Evolutionary conservation across 352 stramenopile genomes (phyloP).

Genomic region (Pythium brachiatum): DNA sequence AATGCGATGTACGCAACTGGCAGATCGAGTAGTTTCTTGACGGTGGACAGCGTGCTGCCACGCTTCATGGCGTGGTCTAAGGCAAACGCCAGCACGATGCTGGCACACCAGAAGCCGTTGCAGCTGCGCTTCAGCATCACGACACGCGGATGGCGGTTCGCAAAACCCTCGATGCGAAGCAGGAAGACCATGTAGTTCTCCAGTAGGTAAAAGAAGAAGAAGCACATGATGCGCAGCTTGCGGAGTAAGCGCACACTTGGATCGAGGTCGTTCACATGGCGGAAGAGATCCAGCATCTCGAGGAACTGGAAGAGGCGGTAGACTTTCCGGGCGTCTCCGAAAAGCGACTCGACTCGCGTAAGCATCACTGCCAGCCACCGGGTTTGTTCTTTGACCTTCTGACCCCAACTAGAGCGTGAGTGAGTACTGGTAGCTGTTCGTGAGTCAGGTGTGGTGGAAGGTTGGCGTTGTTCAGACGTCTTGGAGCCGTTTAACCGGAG

Average conservation of each 20-base stretch:
- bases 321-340: constrained; percentile 54
- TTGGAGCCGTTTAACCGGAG: not conserved
- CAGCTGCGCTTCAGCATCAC: constrained; percentile 35
- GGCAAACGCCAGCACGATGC: constrained; percentile 51
- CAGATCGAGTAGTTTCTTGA: constrained; percentile 61
- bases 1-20: constrained; percentile 48
- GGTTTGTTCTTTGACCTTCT: not conserved
- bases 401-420: not conserved
- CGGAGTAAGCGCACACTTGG: constrained; percentile 33
- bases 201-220: constrained; percentile 63
- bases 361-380: constrained; percentile 26
- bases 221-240: constrained; percentile 45
- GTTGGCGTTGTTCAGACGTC: not conserved
- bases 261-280: constrained; percentile 37
- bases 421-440: not conserved
- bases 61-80: constrained; percentile 45
- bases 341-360: constrained; percentile 41
- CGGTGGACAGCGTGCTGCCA: constrained; percentile 27
- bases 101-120: constrained; percentile 59
- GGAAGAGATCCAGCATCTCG: constrained; percentile 56
- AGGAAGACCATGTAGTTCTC: constrained; percentile 63
- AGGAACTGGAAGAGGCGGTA: constrained; percentile 67
- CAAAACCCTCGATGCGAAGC: constrained; percentile 38
- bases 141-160: constrained; percentile 30
- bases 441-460: not conserved